These are phyloP conservation scores for Nemania bipapillata DNA, from an alignment of 2,329 filamentous ascomycete species.

Conservation along the genomic window DNA sequence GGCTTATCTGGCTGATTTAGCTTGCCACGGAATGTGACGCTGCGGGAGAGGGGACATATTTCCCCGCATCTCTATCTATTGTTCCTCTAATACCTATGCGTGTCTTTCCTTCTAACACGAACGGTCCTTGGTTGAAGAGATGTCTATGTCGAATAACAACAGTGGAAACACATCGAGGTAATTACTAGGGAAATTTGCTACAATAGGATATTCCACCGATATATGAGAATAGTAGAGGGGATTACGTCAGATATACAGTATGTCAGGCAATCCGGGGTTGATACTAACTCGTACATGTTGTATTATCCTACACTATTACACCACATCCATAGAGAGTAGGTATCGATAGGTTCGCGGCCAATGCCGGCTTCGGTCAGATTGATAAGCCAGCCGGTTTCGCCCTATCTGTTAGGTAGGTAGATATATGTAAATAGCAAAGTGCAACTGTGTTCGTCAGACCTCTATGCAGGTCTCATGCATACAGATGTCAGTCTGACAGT, in stretches of 20 bases:
- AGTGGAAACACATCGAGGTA: neutral
- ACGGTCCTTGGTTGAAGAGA: neutral
- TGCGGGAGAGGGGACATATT: slow-evolving; percentile 14
- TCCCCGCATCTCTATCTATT: slow-evolving; percentile 14
- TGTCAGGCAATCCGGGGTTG: neutral
- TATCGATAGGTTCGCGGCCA: slow-evolving; percentile 2
- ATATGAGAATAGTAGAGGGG: neutral
- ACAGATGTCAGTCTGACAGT: neutral
- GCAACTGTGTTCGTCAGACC: neutral
- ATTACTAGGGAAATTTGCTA: neutral
- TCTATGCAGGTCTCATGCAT: slow-evolving; percentile 17
- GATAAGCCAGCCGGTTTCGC: slow-evolving; percentile 25
- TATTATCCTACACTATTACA: slow-evolving; percentile 12
- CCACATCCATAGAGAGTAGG: neutral
- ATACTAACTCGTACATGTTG: neutral
- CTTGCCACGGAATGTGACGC: slow-evolving; percentile 33
- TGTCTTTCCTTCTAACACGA: neutral
- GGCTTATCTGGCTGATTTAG: slow-evolving; percentile 20
- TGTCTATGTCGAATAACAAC: neutral
- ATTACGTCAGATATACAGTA: neutral
- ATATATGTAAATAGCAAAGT: neutral
- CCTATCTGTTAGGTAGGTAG: neutral
- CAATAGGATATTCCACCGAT: neutral
- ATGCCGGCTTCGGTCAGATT: slow-evolving; percentile 19
- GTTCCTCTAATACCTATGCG: neutral